phyloP scores from a whole-genome alignment of 805 yeast species.

The Metschnikowia matae region DNA sequence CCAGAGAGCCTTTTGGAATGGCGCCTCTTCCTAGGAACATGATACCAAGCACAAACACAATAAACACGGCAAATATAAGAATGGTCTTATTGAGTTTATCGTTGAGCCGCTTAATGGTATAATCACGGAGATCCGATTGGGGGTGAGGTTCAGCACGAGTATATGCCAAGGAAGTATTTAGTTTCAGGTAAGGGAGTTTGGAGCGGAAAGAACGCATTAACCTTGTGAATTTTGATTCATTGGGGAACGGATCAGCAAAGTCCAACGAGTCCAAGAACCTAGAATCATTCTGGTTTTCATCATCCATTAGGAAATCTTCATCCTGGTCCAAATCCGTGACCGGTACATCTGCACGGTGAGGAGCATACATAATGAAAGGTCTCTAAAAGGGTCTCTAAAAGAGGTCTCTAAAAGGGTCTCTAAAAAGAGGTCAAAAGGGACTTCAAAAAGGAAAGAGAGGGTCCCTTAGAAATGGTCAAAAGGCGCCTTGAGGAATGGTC shows the following conservation, averaged over 20 bases:
- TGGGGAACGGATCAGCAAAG: neutral
- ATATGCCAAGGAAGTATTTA: neutral
- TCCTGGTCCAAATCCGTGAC: slow-evolving; percentile 50
- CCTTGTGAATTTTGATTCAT: neutral
- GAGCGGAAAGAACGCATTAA: neutral
- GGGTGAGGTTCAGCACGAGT: neutral
- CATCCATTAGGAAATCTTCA: slow-evolving; percentile 29
- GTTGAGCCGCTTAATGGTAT: slow-evolving; percentile 23
- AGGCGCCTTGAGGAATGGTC: no score
- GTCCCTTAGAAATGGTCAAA: no score
- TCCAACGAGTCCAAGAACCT: slow-evolving; percentile 16
- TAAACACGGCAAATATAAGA: slow-evolving; percentile 9
- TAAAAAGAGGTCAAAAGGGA: no score
- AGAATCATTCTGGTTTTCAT: slow-evolving; percentile 7
- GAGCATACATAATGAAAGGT: slow-evolving; percentile 7
- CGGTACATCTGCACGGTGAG: slow-evolving; percentile 49
- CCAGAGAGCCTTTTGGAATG: neutral
- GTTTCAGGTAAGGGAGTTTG: neutral
- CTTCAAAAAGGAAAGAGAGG: no score
- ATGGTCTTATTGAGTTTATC: slow-evolving; percentile 19
- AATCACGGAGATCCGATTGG: slow-evolving; percentile 17
- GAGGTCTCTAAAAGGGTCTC: no score
- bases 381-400: no score
- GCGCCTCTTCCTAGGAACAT: slow-evolving; percentile 3
- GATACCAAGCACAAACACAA: slow-evolving; percentile 11